These are phyloP conservation scores for Elsinoe ampelina DNA, from an alignment of 2,329 filamentous ascomycete genomes.

Conservation along the genomic window DNA sequence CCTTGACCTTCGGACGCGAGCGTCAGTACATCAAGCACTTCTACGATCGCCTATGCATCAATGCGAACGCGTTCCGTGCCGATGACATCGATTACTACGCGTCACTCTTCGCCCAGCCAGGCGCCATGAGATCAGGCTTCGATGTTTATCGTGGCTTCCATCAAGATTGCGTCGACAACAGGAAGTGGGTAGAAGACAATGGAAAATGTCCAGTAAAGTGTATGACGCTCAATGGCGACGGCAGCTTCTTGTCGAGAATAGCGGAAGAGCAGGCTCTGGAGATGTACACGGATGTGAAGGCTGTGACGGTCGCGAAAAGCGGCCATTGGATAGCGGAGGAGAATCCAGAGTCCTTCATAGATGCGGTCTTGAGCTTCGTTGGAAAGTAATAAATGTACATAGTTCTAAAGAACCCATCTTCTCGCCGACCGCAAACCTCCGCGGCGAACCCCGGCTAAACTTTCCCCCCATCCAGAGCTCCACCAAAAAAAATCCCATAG, in stretches of 20 bases:
- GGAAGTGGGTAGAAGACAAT: slow-evolving; percentile 22
- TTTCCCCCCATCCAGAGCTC: neutral
- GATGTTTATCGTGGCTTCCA: slow-evolving; percentile 28
- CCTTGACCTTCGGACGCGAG: slow-evolving; percentile 33
- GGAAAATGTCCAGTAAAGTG: slow-evolving; percentile 27
- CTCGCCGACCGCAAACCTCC: neutral
- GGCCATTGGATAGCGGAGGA: slow-evolving; percentile 34
- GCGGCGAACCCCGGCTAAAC: neutral
- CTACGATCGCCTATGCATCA: slow-evolving; percentile 31
- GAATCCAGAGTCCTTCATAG: slow-evolving; percentile 31
- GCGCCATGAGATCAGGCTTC: slow-evolving; percentile 28
- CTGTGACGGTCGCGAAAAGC: slow-evolving; percentile 22
- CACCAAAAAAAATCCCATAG: neutral
- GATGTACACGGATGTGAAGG: slow-evolving; percentile 25
- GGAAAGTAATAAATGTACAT: slow-evolving; percentile 15
- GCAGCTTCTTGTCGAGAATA: slow-evolving; percentile 21
- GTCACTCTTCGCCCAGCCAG: slow-evolving; percentile 27
- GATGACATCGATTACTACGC: slow-evolving; percentile 33
- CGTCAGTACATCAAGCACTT: slow-evolving; percentile 37
- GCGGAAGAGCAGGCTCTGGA: slow-evolving; percentile 26
- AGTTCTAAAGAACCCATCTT: neutral
- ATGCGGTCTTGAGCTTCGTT: slow-evolving; percentile 25
- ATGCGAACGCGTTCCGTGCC: slow-evolving; percentile 29
- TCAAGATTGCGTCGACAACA: slow-evolving; percentile 27
- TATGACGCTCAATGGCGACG: slow-evolving; percentile 26